A percentile compares a stretch with the other conserved stretches of the same genome.
These are phyloP conservation scores for Tetradesmus lagerheimii DNA, from an alignment of 139 green algal species.

Conservation along the genomic window DNA sequence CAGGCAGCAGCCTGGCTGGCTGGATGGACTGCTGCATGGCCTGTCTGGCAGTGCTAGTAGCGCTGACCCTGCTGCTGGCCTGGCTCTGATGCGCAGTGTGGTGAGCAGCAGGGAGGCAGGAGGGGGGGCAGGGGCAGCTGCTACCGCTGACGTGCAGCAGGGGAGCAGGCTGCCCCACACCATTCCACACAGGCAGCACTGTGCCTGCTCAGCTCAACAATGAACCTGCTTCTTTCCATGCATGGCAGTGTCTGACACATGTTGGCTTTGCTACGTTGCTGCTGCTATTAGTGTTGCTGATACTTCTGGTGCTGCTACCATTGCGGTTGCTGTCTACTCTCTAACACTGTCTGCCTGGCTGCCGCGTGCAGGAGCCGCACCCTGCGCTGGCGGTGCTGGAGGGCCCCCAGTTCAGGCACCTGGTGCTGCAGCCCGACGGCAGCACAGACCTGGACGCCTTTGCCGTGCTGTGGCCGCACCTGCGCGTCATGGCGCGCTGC, in stretches of 20 bases:
- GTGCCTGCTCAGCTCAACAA: not conserved
- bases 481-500: constrained; percentile 94
- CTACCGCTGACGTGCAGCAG: not conserved
- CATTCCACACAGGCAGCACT: not conserved
- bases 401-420: constrained; percentile 70
- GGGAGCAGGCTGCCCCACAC: not conserved
- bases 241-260: no score
- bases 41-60: not conserved
- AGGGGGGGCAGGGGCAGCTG: no score
- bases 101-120: not conserved
- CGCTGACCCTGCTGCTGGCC: not conserved
- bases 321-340: not conserved
- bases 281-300: not conserved
- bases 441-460: constrained; percentile 71
- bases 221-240: not conserved
- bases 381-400: constrained; percentile 67
- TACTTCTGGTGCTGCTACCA: not conserved
- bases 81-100: not conserved
- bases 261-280: no score
- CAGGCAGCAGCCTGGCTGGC: not conserved
- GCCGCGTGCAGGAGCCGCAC: not conserved
- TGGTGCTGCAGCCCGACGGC: constrained; percentile 73
- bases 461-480: constrained; percentile 70
- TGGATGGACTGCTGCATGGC: not conserved
- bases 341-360: not conserved